These are phyloP conservation scores for Oryza meyeriana DNA, from an alignment of 176 grass and related monocot genomes.

Conservation along the genomic window DNA sequence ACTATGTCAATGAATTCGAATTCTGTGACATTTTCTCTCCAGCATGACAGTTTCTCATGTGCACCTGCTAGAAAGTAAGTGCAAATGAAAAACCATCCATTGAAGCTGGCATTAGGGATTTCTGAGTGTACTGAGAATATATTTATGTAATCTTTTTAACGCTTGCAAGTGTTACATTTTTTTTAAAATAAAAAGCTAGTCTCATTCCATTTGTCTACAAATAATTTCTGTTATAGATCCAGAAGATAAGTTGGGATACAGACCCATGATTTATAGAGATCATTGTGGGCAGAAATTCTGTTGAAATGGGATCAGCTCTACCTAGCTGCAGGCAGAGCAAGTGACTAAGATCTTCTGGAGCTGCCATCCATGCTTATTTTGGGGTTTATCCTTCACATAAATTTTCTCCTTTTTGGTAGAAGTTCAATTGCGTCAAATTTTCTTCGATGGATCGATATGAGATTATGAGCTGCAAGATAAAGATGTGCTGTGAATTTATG, in stretches of 20 bases:
- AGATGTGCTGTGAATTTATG: background rate
- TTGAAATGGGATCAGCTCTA: background rate
- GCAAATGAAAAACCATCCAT: too few species aligned
- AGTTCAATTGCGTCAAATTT: background rate
- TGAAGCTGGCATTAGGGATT: too few species aligned
- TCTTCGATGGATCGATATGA: background rate
- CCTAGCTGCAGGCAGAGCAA: background rate
- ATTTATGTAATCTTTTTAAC: background rate
- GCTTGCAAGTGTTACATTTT: background rate
- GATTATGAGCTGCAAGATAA: background rate
- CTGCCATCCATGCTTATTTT: background rate
- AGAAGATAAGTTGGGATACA: background rate
- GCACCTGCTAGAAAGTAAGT: background rate
- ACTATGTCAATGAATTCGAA: background rate
- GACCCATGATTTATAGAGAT: background rate
- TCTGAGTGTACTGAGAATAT: background rate
- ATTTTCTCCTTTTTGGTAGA: background rate
- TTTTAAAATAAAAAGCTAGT: slow-evolving; percentile 1
- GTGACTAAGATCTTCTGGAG: background rate
- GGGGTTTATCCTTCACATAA: background rate
- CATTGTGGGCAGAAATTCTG: background rate
- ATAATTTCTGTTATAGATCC: background rate
- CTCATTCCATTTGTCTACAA: background rate
- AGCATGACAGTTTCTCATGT: background rate
- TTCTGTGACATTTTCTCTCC: background rate